Base-by-base conservation (phyloP, 2,329 filamentous ascomycete species). In the Monascus ruber region DNA sequence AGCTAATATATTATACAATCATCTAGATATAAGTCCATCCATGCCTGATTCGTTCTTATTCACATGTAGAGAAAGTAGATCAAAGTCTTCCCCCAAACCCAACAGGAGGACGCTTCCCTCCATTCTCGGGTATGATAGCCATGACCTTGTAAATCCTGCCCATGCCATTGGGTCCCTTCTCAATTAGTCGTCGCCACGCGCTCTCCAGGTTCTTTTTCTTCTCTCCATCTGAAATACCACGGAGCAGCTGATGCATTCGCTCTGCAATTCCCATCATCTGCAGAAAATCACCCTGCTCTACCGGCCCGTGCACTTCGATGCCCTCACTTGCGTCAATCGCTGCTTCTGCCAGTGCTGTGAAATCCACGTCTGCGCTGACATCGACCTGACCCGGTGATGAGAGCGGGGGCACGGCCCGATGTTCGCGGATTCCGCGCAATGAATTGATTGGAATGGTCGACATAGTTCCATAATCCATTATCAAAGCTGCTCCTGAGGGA, bases 121-220 rank as follows among this genome's bases (percentile, higher is more conserved):
- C 74, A 47, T 83, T 85, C 61, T 88, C 83, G 0, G 91, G 91
- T 52, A 96, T 58, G 51, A 98, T 85, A 8, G 88, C 85, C 72
- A 98, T 73, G 24, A 79, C 88, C 66, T 96, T 95, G 61, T 98
- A 98, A 24, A 94, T 69, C 65, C 81, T 88, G 0, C 91, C 91
- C 91, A 98, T 98, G 0, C 87, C 89, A 37, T 77, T 79, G 1
- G 79, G 82, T 0, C 84, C 81, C 33, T 78, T 72, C 59, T 94
- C 88, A n/a, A 95, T 77, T 37, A 98, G 66, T 44, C 91, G 72
- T 64, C 77, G 81, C 77, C 86, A 93, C 0, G 83, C 81, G 45
- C 70, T 75, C 47, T 86, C 78, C 27, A 95, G 70, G 37, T 77
- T 76, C 48, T 69, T 70, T 26, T 65, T 74, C 46, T 70, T 71